phyloP scores from a whole-genome alignment of 345 rosid species.

The Xanthoceras sorbifolium region DNA sequence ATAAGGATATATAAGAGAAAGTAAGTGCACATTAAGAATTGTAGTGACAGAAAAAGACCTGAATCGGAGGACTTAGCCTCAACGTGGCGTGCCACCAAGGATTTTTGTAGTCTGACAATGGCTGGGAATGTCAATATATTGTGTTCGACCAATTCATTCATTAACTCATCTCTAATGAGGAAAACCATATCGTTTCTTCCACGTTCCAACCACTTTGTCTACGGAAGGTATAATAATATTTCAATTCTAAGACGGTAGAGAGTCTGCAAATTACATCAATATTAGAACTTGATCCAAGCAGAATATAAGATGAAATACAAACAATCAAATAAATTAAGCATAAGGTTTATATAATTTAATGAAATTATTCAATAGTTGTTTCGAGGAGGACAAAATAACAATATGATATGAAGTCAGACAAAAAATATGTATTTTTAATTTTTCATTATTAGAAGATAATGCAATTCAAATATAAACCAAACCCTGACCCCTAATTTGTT shows the following conservation, averaged over 20 bases:
- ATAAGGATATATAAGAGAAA: background rate
- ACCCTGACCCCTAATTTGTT: too few relatives aligned
- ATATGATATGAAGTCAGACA: too few relatives aligned
- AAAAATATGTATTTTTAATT: too few relatives aligned
- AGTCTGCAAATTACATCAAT: conserved; percentile 22
- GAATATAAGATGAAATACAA: background rate
- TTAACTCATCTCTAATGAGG: background rate
- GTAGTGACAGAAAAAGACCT: background rate
- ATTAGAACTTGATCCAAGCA: too few relatives aligned
- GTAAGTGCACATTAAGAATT: too few relatives aligned
- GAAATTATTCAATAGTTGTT: background rate
- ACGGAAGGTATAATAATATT: too few relatives aligned
- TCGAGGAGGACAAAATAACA: too few relatives aligned
- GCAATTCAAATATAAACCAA: too few relatives aligned
- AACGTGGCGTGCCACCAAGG: background rate
- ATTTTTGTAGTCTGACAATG: conserved; percentile 20
- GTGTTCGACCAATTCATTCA: background rate
- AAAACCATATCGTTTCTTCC: conserved; percentile 25
- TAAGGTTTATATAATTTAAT: background rate
- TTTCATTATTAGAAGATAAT: too few relatives aligned
- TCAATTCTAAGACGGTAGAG: conserved; percentile 13
- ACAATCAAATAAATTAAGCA: background rate
- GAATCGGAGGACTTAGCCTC: background rate
- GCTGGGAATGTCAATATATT: conserved; percentile 24
- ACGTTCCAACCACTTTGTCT: conserved; percentile 23